Evolutionary conservation across 306 rosid genomes (phyloP), one percentile per base, ranked within the genome.

Genomic region (Amphicarpaea edgeworthii): DNA sequence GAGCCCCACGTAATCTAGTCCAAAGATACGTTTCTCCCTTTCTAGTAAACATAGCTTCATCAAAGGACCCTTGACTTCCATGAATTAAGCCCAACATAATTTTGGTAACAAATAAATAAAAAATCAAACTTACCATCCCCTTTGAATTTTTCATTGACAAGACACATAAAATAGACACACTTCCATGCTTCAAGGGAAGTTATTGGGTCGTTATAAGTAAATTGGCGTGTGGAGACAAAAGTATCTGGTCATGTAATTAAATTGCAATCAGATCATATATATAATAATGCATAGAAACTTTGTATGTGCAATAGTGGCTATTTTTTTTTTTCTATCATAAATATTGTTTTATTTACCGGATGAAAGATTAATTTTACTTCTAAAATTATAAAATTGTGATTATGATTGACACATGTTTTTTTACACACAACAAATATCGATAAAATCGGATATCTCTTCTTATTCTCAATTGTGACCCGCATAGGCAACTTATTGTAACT

Each of bases 1-100:
- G 60, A 77, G 73, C 30, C 70, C 85, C 85, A 74, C 89, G 49
- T 1, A 78, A 83, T 80, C 68, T 73, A 41, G 21, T 40, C 38
- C 73, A 77, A 47, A 83, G 83, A 83, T 83, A 49, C 38, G 43
- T 15, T 15, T 68, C 62, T 12, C 70, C 63, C 70, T 61, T 24
- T 77, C 41, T 5, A 24, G 69, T 75, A 42, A 69, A 53, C 76
- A 86, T 50, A 45, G 41, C 62, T 32, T 74, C 69, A 53, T 51
- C 7, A 37, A 63, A 61, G 74, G 72, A 76, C 50, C 8, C 78
- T 58, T 76, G 51, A 53, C 70, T 60, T 62, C 63, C 41, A n/a
- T 45, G 63, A 68, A 64, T 51, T 38, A 50, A 37, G 42, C 20
- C 19, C 16, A 6, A 30, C 14, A n/a, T 68, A 28, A n/a, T 47